phyloP scores from a whole-genome alignment of 1,139 yeast genomes.

The Torulaspora pretoriensis region DNA sequence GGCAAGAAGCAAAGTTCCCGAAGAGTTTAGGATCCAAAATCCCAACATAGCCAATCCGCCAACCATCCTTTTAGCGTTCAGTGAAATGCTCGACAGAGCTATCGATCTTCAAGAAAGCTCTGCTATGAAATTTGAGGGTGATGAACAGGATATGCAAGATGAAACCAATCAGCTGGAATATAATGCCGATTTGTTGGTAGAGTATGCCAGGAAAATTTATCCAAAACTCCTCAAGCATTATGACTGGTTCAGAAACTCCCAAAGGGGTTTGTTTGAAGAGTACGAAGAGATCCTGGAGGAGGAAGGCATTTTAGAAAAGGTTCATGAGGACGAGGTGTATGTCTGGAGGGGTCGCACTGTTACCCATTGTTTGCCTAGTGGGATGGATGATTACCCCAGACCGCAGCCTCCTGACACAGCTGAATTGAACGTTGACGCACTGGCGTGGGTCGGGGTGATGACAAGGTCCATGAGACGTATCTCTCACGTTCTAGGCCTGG shows the following conservation, averaged over 20 bases:
- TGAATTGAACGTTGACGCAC: constrained; percentile 83
- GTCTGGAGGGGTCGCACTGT: constrained; percentile 93
- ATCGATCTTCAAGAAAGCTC: constrained; percentile 22
- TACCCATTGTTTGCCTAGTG: constrained; percentile 86
- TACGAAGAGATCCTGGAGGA: constrained; percentile 36
- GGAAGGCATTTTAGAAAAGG: constrained; percentile 18
- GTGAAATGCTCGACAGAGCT: constrained; percentile 56
- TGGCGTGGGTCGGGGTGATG: constrained; percentile 94
- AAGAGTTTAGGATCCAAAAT: constrained; percentile 79
- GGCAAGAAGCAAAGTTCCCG: constrained; percentile 83
- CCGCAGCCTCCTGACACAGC: constrained; percentile 77
- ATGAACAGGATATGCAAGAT: constrained; percentile 21
- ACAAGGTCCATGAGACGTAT: constrained; percentile 73
- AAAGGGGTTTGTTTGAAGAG: constrained; percentile 68
- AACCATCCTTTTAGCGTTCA: constrained; percentile 76
- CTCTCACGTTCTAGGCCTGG: constrained; percentile 58
- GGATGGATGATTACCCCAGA: constrained; percentile 94
- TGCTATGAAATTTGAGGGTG: constrained; percentile 22
- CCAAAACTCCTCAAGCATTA: constrained; percentile 76
- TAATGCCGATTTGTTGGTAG: constrained; percentile 57
- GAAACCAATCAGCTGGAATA: constrained; percentile 43
- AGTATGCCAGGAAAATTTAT: constrained; percentile 63
- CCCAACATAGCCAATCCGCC: constrained; percentile 96
- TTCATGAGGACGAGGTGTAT: constrained; percentile 65
- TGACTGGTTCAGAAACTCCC: constrained; percentile 82